A percentile compares a stretch with the other conserved stretches of the same genome.
Evolutionary conservation across 164 flowering plant species (phyloP).

Genomic region (Chimonanthus salicifolius): DNA sequence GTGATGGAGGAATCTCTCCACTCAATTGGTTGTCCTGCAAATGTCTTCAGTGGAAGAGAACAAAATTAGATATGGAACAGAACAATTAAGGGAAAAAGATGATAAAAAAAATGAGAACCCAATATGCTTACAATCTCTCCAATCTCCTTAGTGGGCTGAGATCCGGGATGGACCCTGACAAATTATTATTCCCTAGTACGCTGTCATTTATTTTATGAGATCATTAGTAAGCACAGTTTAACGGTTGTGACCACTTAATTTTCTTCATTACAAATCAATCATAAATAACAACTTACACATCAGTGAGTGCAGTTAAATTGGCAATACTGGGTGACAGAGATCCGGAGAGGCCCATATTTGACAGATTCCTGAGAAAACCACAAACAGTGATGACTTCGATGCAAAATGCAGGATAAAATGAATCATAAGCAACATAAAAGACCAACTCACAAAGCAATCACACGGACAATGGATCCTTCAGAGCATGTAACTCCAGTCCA

Average conservation of each 20-base stretch:
- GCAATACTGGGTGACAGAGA: conserved; percentile 56
- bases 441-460: conserved; percentile 61
- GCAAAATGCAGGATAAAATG: not conserved
- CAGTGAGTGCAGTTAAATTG: conserved; percentile 67
- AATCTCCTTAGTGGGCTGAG: conserved; percentile 53
- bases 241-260: not conserved
- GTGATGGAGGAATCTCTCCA: conserved; percentile 15
- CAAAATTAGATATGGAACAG: not conserved
- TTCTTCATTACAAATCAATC: not conserved
- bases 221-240: conserved; percentile 2
- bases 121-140: conserved; percentile 55
- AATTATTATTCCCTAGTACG: conserved; percentile 63
- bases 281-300: conserved; percentile 36
- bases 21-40: conserved; percentile 14
- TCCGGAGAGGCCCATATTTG: conserved; percentile 77
- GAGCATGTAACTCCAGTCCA: conserved; percentile 93
- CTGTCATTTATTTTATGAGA: conserved; percentile 33
- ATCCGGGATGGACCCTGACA: conserved; percentile 83
- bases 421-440: conserved; percentile 1
- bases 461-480: conserved; percentile 50
- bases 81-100: not conserved
- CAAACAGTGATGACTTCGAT: not conserved
- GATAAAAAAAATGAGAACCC: not conserved
- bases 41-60: conserved; percentile 9
- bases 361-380: conserved; percentile 54